Base-by-base conservation (phyloP, 352 stramenopile genomes). In the Globisporangium yorkense region DNA sequence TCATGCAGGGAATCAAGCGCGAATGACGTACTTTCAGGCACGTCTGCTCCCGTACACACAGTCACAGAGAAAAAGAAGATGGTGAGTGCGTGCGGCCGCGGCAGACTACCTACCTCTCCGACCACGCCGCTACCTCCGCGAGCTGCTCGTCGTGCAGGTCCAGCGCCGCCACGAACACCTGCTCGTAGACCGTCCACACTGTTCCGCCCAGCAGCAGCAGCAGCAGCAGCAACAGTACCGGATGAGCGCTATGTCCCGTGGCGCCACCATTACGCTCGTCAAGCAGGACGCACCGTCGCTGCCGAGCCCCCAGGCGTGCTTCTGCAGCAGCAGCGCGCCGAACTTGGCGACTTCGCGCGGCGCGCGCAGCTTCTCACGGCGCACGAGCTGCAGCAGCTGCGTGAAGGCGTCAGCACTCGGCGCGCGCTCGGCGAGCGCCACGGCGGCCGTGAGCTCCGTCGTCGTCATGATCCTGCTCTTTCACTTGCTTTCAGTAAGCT, bases 141-240 rank as follows among this genome's bases (percentile, higher is more conserved):
- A 87, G 61, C 59, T 82, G 65, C 51, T 79, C 63, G 47, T 88
- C 77, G 62, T 86, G 66, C 40, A 85, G 44, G 58, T 90, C 80
- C 49, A 90, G 54, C 33, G 80, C 76, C 16, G 80, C 80, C 20
- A 88, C 31, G 15, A 88, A 77, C 35, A 77, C 77, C 35, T 88
- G 80, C 59, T 90, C 80, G 54, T 87, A 80, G 44, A 88, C 56
- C n/a, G 59, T 69, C 76, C 79, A 90, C 18, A 83, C 75, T 82
- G 51, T 24, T 24, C 21, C 21, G 21, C 21, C 21, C 21, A 24
- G 21, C 48, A 53, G 41, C 16, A 51, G 12, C n/a, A 21, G 49
- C 31, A 60, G 55, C 16, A 49, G 39, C 8, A 15, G 6, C 44
- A 20, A 7, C 7, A 18, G 37, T 24, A 41, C 15, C 13, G 13